Percentiles rank a stretch among this genome's conserved stretches.
These are phyloP conservation scores for Casuarina glauca DNA, from an alignment of 306 rosid species.

Conservation along the genomic window DNA sequence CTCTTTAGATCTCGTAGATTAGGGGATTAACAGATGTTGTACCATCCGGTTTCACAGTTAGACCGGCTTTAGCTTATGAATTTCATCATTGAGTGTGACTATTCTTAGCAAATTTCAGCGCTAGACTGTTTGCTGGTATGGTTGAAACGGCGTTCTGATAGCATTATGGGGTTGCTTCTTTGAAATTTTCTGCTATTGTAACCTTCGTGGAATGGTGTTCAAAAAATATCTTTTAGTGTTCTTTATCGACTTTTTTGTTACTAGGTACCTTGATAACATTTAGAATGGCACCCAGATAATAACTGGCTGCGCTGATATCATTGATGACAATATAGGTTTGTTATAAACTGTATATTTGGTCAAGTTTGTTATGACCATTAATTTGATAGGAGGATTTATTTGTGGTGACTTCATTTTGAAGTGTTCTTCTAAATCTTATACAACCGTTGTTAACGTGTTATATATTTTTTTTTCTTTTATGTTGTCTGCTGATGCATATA, in stretches of 20 bases:
- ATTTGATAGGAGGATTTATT: not conserved
- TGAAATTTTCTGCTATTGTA: not conserved
- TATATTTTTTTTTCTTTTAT: not conserved
- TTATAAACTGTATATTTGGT: not conserved
- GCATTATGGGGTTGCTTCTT: not conserved
- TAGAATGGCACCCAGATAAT: no score
- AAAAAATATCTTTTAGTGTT: not conserved
- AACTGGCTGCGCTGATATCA: not conserved
- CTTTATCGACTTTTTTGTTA: not conserved
- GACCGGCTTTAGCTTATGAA: not conserved
- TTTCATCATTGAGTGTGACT: not conserved
- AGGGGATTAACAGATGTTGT: not conserved
- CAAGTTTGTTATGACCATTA: not conserved
- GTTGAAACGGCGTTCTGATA: not conserved
- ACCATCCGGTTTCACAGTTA: not conserved
- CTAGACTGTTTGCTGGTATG: not conserved
- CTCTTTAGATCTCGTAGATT: not conserved
- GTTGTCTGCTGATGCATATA: not conserved
- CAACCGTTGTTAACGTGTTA: no score
- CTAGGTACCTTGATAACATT: not conserved
- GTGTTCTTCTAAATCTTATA: not conserved
- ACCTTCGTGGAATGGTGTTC: not conserved
- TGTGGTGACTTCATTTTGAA: not conserved
- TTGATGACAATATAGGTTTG: not conserved
- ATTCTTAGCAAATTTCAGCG: not conserved